These are phyloP conservation scores for Pterocarpus santalinus DNA, from an alignment of 306 rosid genomes.

Conservation along the genomic window DNA sequence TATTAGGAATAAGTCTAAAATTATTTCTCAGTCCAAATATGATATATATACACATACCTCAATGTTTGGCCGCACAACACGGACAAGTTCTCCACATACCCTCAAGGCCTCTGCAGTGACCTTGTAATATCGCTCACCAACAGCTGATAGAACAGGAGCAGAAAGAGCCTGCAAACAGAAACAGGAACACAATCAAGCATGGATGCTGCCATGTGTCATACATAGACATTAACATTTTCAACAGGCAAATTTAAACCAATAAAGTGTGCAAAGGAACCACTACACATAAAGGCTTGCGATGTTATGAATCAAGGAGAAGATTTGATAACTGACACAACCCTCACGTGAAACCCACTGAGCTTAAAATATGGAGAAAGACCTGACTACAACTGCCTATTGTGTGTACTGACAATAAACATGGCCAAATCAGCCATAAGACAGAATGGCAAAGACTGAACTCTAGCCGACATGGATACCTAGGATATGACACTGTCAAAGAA, in stretches of 20 bases:
- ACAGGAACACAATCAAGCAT: constrained; percentile 30
- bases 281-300: constrained; percentile 15
- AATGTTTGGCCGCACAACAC: constrained; percentile 87
- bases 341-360: background rate
- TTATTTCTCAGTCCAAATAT: constrained; percentile 31
- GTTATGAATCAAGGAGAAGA: background rate
- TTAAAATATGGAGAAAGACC: constrained; percentile 7
- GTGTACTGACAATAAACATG: constrained; percentile 20
- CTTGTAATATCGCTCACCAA: constrained; percentile 98
- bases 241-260: constrained; percentile 9
- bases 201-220: background rate
- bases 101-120: constrained; percentile 99
- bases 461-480: constrained; percentile 14
- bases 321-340: constrained; percentile 15
- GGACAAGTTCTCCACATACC: constrained; percentile 96
- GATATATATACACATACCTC: constrained; percentile 64
- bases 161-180: constrained; percentile 81
- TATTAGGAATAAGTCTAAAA: constrained; percentile 45
- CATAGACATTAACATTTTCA: background rate
- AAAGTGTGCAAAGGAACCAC: constrained; percentile 26
- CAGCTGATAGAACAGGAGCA: constrained; percentile 94
- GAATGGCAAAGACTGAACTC: constrained; percentile 6
- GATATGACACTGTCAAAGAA: constrained; percentile 11
- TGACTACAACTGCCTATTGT: constrained; percentile 2
- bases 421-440: background rate